Evolutionary conservation across 306 rosid species (phyloP).

Genomic region (Gastrolobium villosum): DNA sequence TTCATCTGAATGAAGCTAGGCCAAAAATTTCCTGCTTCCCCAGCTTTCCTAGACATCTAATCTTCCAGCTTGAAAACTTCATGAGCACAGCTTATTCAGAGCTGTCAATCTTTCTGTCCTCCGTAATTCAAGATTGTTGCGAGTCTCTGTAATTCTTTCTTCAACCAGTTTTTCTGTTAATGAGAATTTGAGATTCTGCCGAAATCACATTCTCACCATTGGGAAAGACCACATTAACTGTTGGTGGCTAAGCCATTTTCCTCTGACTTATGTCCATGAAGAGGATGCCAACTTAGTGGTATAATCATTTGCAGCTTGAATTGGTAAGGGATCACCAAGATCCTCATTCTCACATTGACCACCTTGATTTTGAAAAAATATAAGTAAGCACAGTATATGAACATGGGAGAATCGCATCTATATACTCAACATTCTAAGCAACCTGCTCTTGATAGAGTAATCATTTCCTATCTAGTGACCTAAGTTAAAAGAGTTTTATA

Average conservation of each 20-base stretch:
- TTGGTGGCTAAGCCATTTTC: neutral
- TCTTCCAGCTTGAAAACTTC: conserved; percentile 1
- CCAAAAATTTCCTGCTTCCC: neutral
- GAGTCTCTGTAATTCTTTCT: neutral
- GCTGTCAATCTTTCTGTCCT: neutral
- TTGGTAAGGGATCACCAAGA: neutral
- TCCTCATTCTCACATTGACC: neutral
- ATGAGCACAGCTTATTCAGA: neutral
- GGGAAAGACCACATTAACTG: neutral
- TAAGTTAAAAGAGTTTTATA: neutral
- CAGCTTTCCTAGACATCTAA: conserved; percentile 5
- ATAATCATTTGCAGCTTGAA: neutral
- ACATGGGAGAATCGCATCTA: neutral
- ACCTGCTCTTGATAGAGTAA: neutral
- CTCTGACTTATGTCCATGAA: neutral
- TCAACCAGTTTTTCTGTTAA: neutral
- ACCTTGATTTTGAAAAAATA: neutral
- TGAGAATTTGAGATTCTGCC: conserved; percentile 6
- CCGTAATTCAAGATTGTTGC: neutral
- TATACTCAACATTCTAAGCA: conserved; percentile 15
- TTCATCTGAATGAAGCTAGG: neutral
- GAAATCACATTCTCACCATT: neutral
- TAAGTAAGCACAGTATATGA: neutral
- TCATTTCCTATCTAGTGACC: conserved; percentile 1
- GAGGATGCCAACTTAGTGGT: neutral